Percentiles rank a stretch among this genome's conserved stretches.
Evolutionary conservation across 257 asterid genomes (phyloP).

Genomic region (Jaltomata sinuosa): DNA sequence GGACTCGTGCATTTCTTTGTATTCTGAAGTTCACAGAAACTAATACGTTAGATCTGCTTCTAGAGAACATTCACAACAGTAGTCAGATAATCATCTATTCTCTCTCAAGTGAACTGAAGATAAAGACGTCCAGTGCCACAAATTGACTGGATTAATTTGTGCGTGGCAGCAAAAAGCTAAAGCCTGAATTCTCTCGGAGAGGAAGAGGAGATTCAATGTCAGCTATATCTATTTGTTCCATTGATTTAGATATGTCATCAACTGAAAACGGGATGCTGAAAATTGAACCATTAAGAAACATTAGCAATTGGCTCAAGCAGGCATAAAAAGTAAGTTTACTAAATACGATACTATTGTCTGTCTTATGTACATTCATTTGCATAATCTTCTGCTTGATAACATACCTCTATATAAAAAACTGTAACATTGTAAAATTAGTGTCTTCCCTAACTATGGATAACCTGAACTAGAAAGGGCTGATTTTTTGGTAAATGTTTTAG

Average conservation of each 20-base stretch:
- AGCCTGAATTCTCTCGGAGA: slow-evolving; percentile 80
- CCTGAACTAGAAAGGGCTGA: not conserved
- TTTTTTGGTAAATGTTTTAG: not conserved
- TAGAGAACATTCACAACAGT: not conserved
- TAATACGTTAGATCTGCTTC: not conserved
- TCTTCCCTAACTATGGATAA: not conserved
- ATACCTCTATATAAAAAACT: not conserved
- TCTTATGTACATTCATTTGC: not conserved
- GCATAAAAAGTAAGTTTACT: not conserved
- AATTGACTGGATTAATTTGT: not conserved
- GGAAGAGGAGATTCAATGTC: slow-evolving; percentile 82
- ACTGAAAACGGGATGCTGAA: slow-evolving; percentile 97
- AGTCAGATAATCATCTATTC: not conserved
- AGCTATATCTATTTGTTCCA: slow-evolving; percentile 84
- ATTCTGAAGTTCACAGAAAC: not conserved
- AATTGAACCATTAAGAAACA: slow-evolving; percentile 6
- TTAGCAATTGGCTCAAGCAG: slow-evolving; percentile 8
- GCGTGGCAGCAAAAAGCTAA: slow-evolving; percentile 77
- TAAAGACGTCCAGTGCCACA: not conserved
- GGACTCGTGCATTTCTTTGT: not conserved
- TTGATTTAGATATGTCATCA: slow-evolving; percentile 91
- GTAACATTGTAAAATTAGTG: not conserved
- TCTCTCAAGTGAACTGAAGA: not conserved
- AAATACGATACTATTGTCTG: not conserved
- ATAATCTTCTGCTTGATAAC: not conserved